Percentiles rank a stretch among this genome's conserved stretches.
Conservation (phyloP, 2,329 filamentous ascomycete genomes). For the Drechslerella dactyloides region DNA sequence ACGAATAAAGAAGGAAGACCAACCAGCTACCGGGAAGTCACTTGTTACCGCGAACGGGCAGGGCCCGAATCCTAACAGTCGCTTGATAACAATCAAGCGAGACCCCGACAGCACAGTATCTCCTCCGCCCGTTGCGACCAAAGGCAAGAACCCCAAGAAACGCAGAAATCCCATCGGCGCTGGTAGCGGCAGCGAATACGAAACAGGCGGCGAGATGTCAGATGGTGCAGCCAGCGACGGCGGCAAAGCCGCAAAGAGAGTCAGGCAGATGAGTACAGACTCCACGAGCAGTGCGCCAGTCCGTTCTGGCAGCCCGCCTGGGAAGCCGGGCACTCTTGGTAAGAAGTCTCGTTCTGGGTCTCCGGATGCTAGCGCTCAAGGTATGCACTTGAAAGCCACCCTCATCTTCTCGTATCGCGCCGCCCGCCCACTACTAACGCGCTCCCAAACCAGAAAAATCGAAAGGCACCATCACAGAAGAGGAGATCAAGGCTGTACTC, state of each 20-base stretch:
- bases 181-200: slow-evolving; percentile 51
- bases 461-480: slow-evolving; percentile 54
- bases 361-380: slow-evolving; percentile 47
- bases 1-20: slow-evolving; percentile 50
- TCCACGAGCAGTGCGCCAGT: slow-evolving; percentile 41
- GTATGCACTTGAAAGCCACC: not conserved
- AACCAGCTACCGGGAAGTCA: slow-evolving; percentile 23
- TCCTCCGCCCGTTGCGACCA: slow-evolving; percentile 17
- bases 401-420: not conserved
- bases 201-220: slow-evolving; percentile 54
- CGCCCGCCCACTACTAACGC: not conserved
- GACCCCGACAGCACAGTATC: slow-evolving; percentile 52
- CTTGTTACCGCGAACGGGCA: slow-evolving; percentile 24
- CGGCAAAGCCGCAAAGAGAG: slow-evolving; percentile 53
- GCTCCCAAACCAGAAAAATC: slow-evolving; percentile 33
- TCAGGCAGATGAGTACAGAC: slow-evolving; percentile 51
- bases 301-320: slow-evolving; percentile 28
- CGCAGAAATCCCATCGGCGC: slow-evolving; percentile 51
- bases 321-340: slow-evolving; percentile 20
- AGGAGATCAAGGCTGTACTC: slow-evolving; percentile 53
- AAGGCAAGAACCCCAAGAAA: slow-evolving; percentile 52
- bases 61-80: slow-evolving; percentile 51
- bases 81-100: slow-evolving; percentile 51
- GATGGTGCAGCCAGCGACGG: slow-evolving; percentile 51
- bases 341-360: slow-evolving; percentile 50